Evolutionary conservation across 805 yeast genomes (phyloP), one percentile per base, ranked within the genome.

Genomic region (Lipomyces anomalus): DNA sequence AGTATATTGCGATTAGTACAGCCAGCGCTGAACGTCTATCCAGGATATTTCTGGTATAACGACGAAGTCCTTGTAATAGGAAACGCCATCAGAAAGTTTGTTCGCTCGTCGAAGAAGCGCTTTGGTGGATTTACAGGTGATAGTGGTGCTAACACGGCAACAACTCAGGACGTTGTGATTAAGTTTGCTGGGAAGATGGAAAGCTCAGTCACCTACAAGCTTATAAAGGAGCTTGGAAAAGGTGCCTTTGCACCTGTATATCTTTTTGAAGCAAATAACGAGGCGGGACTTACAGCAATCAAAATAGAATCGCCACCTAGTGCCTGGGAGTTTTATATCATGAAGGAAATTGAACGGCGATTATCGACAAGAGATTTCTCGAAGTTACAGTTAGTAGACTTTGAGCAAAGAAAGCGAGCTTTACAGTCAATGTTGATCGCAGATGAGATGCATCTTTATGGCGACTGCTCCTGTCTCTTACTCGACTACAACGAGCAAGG

Each of bases 211-310:
- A n/a, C n/a, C n/a, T 75, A 77, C 47, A 35, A 38, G 6, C 61
- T 81, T 44, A 69, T 73, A 22, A 66, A 68, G 39, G 76, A 78
- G 56, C 64, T 88, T 9, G 95, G 95, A 0, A 75, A 74, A 57
- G 94, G 95, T n/a, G 92, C 89, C 0, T 81, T 70, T 65, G 94
- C 89, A 0, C 71, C 77, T 1, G 95, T 86, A 0, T 86, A 78
- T 59, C 66, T 86, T 20, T 80, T 84, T 1, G 89, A 84, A 60
- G 67, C 73, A 9, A 17, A 70, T 3, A 72, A 76, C 49, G 61
- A 64, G 6, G 86, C 84, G 1, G 59, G 64, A 1, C 57, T 74
- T 28, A 73, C 71, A 41, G 95, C 95, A 0, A 64, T 88, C 42
- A 88, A 88, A 59, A 75, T 82, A 11, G 87, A 83, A 58, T 70